Evolutionary conservation across 129 eudicot species (phyloP).

Genomic region (Helianthus annuus): HanXRQr2.0-SUNRISE NC_035433.2:47102229-47102728

Average conservation of each 20-base stretch:
- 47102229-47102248: conserved; percentile 39
- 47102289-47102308: conserved; percentile 30
- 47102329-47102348: too few species aligned
- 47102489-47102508: conserved; percentile 70
- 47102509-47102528: conserved; percentile 62
- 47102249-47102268: conserved; percentile 42
- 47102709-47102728: conserved; percentile 41
- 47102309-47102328: too few species aligned
- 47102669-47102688: conserved; percentile 76
- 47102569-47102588: not conserved
- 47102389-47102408: conserved; percentile 54
- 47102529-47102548: conserved; percentile 59
- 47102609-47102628: conserved; percentile 67
- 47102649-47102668: conserved; percentile 74
- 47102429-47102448: conserved; percentile 43
- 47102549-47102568: not conserved
- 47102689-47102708: conserved; percentile 63
- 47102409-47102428: conserved; percentile 48
- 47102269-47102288: conserved; percentile 43
- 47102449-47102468: conserved; percentile 58
- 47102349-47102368: not conserved
- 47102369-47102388: conserved; percentile 41
- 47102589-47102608: conserved; percentile 32
- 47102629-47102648: conserved; percentile 81
- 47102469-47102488: conserved; percentile 72